A percentile compares a stretch with the other conserved stretches of the same genome.
phyloP scores from a whole-genome alignment of 495 filamentous ascomycete species.

The Penicillium cinerascens region DNA sequence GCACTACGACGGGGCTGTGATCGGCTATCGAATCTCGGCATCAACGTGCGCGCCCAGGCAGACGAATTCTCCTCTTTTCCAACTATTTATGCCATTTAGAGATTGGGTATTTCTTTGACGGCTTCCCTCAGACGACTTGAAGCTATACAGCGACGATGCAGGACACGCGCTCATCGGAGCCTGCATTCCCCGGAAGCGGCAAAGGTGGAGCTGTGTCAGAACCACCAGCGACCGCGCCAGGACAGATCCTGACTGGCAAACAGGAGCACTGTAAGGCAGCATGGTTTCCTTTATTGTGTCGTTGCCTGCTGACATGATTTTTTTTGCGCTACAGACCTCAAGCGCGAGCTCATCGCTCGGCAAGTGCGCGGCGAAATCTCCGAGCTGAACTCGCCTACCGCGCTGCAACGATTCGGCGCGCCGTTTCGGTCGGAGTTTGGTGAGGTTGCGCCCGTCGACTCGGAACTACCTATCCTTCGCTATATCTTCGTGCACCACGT shows the following conservation, averaged over 20 bases:
- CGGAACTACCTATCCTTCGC: conserved; percentile 86
- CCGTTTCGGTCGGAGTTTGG: conserved; percentile 90
- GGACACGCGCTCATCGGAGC: conserved; percentile 1
- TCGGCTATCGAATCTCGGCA: conserved; percentile 16
- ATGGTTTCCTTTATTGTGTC: not conserved
- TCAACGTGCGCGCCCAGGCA: conserved; percentile 16
- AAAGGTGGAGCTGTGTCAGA: not conserved
- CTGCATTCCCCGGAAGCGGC: conserved; percentile 8
- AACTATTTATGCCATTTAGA: not conserved
- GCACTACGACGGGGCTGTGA: conserved; percentile 6
- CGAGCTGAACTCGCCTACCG: conserved; percentile 91
- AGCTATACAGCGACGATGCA: not conserved
- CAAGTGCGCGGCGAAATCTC: conserved; percentile 86
- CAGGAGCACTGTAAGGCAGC: conserved; percentile 85
- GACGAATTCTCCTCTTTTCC: conserved; percentile 12
- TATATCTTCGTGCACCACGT: conserved; percentile 99
- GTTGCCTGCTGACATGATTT: not conserved
- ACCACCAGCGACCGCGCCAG: conserved; percentile 31
- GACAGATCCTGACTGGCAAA: conserved; percentile 78
- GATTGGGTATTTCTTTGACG: not conserved
- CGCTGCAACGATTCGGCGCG: conserved; percentile 89
- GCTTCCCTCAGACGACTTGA: not conserved
- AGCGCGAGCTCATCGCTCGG: conserved; percentile 86
- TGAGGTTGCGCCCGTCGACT: conserved; percentile 89
- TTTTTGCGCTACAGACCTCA: conserved; percentile 79